Percentiles rank a stretch among this genome's conserved stretches.
Evolutionary conservation across 2,329 filamentous ascomycete genomes (phyloP).

Genomic region (Emergomyces orientalis): DNA sequence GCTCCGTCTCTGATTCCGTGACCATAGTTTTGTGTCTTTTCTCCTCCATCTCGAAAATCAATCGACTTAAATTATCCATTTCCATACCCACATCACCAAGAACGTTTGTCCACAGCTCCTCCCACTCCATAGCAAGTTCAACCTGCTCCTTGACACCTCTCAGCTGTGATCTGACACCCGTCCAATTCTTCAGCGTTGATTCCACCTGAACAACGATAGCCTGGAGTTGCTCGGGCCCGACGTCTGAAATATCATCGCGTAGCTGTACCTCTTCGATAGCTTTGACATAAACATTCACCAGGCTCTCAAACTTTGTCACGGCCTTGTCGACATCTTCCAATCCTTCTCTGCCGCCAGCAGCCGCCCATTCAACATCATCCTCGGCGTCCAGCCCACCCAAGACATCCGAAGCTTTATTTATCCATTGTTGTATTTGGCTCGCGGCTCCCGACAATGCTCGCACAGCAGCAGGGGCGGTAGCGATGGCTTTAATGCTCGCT

Average conservation of each 20-base stretch:
- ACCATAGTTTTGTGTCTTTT: constrained; percentile 72
- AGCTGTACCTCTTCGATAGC: constrained; percentile 88
- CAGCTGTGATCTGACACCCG: constrained; percentile 66
- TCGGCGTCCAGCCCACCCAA: constrained; percentile 83
- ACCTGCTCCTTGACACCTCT: constrained; percentile 80
- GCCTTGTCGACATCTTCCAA: constrained; percentile 53
- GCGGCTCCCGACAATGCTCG: constrained; percentile 76
- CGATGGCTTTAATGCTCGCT: constrained; percentile 72
- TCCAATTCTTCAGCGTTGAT: constrained; percentile 72
- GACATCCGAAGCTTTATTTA: constrained; percentile 81
- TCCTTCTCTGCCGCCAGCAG: constrained; percentile 62
- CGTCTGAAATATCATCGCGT: constrained; percentile 62
- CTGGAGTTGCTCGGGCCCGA: constrained; percentile 62
- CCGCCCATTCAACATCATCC: constrained; percentile 93
- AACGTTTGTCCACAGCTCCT: constrained; percentile 90
- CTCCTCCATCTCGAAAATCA: constrained; percentile 98
- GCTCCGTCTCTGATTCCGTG: constrained; percentile 51
- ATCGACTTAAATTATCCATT: constrained; percentile 64
- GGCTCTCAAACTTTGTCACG: constrained; percentile 72
- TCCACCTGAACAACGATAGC: constrained; percentile 83
- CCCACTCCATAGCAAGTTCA: constrained; percentile 97
- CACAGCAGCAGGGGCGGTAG: constrained; percentile 73
- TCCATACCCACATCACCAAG: constrained; percentile 88
- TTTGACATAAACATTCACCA: constrained; percentile 85
- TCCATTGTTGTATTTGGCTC: constrained; percentile 90